Base-by-base conservation (phyloP, 352 stramenopile species). In the Elongisporangium senticosum region DNA sequence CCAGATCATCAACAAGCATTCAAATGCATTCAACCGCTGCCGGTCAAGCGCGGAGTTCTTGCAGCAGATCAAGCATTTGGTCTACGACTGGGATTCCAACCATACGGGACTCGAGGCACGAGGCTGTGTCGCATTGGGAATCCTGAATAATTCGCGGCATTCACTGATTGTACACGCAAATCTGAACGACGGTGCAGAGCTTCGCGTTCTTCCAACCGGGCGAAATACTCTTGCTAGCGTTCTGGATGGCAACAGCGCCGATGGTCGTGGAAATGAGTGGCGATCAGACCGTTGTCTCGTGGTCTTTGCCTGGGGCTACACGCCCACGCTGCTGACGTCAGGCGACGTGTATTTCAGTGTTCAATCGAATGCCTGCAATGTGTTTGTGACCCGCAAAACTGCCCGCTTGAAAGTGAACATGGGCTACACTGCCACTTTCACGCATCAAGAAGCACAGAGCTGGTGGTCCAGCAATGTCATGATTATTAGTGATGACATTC, bases 31-130 rank as follows among this genome's bases (percentile, higher is more conserved):
- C 3, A 47, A 63, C 3, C 58, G 74, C 47, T 89, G 75, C 40
- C 59, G 53, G 28, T 90, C 69, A 7, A 78, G 67, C 33, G 62
- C 72, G 0, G 64, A 89, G 50, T 89, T 91, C 50, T 49, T 89
- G 49, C 66, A 76, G 17, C 75, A 90, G 52, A 60, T 91, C 26
- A 72, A 81, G 11, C 86, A 95, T 50, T 64, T 95, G 8, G 83
- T 93, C 4, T 95, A 85, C 58, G 83, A 93, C 55, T 93, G 84
- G 83, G 83, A 95, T 55, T 83, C 80, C 40, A 93, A 95, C 63
- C 86, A 95, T 59, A 92, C 79, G 2, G 85, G 85, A 0, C 64
- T 94, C 0, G 85, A 88, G 40, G 85, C 85, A 7, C 80, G 85
- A 48, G 83, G 78, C 7, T 94, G 85, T 55, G 77, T 94, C 7